Conservation (phyloP, 257 asterid genomes). For the Solanum chmielewskii region DNA sequence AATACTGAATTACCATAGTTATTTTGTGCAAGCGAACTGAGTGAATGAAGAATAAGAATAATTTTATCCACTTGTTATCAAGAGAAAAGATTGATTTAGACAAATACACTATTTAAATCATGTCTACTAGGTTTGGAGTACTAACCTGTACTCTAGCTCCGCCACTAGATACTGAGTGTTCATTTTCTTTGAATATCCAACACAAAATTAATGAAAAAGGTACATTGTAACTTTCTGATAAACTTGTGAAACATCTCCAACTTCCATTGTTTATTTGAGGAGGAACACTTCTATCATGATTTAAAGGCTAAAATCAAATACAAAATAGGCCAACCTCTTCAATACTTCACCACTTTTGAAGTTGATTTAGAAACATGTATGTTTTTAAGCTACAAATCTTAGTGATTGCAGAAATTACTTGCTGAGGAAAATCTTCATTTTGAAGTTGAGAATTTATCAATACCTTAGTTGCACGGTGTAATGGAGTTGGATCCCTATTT, state of each 20-base stretch:
- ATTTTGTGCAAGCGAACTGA: background rate
- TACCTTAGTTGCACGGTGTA: constrained; percentile 3
- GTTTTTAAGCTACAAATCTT: background rate
- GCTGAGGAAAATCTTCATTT: constrained; percentile 8
- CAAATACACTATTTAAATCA: background rate
- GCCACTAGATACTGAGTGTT: background rate
- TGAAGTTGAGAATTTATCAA: constrained; percentile 6
- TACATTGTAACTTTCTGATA: background rate
- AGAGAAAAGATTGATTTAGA: background rate
- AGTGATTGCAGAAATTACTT: background rate
- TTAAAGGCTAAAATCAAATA: background rate
- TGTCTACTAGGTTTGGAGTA: background rate
- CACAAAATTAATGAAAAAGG: background rate
- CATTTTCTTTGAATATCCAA: background rate
- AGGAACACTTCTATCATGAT: background rate
- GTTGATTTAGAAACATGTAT: background rate
- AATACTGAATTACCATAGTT: too few species aligned
- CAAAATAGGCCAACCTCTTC: background rate
- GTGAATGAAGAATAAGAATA: background rate
- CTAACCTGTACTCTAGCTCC: background rate
- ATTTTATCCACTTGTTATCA: background rate
- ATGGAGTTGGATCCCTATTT: constrained; percentile 1
- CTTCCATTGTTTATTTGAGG: background rate
- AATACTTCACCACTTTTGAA: background rate
- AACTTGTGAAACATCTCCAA: background rate